Evolutionary conservation across 305 asterid genomes (phyloP).

Genomic region (Euphrasia arctica): DNA sequence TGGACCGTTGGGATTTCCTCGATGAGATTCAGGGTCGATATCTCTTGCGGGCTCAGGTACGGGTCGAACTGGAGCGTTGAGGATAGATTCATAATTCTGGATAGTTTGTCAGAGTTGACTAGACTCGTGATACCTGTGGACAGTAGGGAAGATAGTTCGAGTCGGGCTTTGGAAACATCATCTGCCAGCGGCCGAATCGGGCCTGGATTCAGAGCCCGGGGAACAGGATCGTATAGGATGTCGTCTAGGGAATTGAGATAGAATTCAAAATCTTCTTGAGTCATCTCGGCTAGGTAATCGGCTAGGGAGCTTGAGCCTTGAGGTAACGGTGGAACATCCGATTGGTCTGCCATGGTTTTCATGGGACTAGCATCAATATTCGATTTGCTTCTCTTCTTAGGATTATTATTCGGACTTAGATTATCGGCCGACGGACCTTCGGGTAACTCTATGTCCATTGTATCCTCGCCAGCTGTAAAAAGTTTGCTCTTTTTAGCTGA

Average conservation of each 20-base stretch:
- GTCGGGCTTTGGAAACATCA: slow-evolving; percentile 13
- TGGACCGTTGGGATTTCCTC: slow-evolving; percentile 14
- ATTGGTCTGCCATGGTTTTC: slow-evolving; percentile 2
- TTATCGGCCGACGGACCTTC: slow-evolving; percentile 6
- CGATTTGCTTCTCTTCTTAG: slow-evolving; percentile 6
- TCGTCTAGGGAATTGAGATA: slow-evolving; percentile 27
- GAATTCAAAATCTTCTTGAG: slow-evolving; percentile 18
- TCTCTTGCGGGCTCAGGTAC: slow-evolving; percentile 13
- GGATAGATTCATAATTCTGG: slow-evolving; percentile 9
- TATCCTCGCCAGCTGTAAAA: not conserved
- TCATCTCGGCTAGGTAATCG: slow-evolving; percentile 18
- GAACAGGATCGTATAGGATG: slow-evolving; percentile 5
- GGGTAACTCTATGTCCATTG: not conserved
- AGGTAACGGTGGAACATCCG: slow-evolving; percentile 3
- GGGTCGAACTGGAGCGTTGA: slow-evolving; percentile 23
- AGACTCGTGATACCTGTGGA: slow-evolving; percentile 11
- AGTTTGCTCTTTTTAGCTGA: not conserved
- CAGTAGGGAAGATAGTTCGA: slow-evolving; percentile 25
- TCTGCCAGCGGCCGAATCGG: not conserved
- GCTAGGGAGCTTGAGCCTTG: slow-evolving; percentile 18
- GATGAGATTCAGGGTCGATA: slow-evolving; percentile 17
- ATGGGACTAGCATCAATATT: slow-evolving; percentile 2
- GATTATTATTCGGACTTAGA: slow-evolving; percentile 5
- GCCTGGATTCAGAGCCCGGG: not conserved
- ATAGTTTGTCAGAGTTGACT: slow-evolving; percentile 14